These are phyloP conservation scores for Datura wrightii DNA, from an alignment of 257 asterid species.

Conservation along the genomic window DNA sequence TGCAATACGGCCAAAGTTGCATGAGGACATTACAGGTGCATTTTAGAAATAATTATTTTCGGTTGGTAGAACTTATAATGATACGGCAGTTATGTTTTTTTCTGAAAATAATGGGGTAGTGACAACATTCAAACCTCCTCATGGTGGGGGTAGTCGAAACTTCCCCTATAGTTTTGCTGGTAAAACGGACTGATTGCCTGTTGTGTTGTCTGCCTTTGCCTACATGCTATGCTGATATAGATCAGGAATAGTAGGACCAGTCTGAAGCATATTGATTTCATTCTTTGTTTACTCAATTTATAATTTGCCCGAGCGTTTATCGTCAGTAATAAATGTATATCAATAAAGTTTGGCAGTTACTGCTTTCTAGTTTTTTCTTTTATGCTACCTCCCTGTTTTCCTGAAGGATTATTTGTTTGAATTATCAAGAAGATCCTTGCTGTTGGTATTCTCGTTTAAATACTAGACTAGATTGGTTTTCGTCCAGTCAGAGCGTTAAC, in stretches of 20 bases:
- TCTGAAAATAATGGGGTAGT: not conserved
- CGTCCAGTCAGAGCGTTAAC: not conserved
- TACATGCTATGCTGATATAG: not conserved
- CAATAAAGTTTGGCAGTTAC: constrained; percentile 2
- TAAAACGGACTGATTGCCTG: not conserved
- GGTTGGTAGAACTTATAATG: not conserved
- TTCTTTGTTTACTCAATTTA: not conserved
- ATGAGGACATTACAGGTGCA: not conserved
- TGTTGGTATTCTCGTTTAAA: not conserved
- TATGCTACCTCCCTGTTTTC: not conserved
- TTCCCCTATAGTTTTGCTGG: not conserved
- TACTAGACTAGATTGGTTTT: not conserved
- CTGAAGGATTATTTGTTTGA: not conserved
- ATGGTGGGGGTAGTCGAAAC: not conserved
- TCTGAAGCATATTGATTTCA: not conserved
- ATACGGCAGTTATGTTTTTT: not conserved
- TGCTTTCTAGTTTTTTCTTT: not conserved
- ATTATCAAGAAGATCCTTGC: not conserved
- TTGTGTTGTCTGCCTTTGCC: not conserved
- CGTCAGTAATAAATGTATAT: not conserved
- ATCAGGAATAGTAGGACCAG: not conserved
- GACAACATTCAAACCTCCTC: constrained; percentile 1
- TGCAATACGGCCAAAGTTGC: not conserved
- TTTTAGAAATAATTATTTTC: not conserved
- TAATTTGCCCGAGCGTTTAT: not conserved